These are phyloP conservation scores for Kwoniella shivajii DNA, from an alignment of 1,284 basidiomycete species.

Conservation along the genomic window DNA sequence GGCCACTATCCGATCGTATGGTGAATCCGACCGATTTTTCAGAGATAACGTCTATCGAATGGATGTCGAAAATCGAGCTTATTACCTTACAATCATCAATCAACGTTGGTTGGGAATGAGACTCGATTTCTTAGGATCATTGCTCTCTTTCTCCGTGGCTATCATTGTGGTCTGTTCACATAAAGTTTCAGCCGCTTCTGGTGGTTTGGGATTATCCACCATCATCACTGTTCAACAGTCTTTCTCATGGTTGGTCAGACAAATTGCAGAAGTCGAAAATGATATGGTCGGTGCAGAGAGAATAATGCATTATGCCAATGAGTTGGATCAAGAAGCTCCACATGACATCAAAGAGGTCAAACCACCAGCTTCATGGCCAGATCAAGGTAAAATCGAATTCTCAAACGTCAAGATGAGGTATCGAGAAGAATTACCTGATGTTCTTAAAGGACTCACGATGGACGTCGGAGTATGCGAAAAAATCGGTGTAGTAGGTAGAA, in stretches of 20 bases:
- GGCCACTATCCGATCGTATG: conserved; percentile 84
- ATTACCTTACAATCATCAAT: conserved; percentile 68
- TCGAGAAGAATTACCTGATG: conserved; percentile 57
- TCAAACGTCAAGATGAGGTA: conserved; percentile 57
- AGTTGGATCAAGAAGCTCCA: conserved; percentile 76
- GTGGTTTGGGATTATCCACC: conserved; percentile 59
- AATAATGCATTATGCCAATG: conserved; percentile 66
- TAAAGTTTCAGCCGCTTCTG: conserved; percentile 74
- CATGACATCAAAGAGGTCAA: conserved; percentile 65
- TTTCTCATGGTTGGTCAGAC: conserved; percentile 81
- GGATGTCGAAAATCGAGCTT: conserved; percentile 87
- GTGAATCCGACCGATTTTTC: conserved; percentile 69
- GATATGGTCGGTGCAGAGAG: conserved; percentile 90
- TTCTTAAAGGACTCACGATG: conserved; percentile 64
- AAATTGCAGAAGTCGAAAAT: conserved; percentile 83
- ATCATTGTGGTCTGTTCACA: conserved; percentile 74
- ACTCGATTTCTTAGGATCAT: conserved; percentile 77
- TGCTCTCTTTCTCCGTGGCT: conserved; percentile 76
- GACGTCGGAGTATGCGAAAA: conserved; percentile 57
- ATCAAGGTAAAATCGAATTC: conserved; percentile 52
- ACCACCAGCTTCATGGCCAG: conserved; percentile 69
- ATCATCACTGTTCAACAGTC: conserved; percentile 58
- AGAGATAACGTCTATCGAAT: conserved; percentile 74
- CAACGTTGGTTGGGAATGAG: conserved; percentile 87
- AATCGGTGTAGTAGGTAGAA: conserved; percentile 59